Percentiles rank a stretch among this genome's conserved stretches.
These are phyloP conservation scores for Eutrema japonicum DNA, from an alignment of 345 rosid genomes.

Conservation along the genomic window DNA sequence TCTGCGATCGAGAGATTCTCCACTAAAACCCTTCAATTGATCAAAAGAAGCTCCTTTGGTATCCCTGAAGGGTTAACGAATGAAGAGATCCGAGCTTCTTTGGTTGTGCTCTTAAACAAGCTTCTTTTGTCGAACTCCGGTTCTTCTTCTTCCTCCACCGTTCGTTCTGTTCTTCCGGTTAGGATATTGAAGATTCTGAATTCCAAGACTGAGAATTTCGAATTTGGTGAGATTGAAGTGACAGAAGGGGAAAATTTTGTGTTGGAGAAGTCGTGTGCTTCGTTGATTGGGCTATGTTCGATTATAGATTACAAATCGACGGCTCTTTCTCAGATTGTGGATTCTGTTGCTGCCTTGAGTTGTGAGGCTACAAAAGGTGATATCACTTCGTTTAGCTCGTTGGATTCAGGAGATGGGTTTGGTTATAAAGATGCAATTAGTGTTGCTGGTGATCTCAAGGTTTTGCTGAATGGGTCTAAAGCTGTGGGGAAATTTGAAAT, in stretches of 20 bases:
- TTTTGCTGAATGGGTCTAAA: slow-evolving; percentile 75
- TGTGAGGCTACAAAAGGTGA: slow-evolving; percentile 69
- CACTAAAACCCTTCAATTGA: slow-evolving; percentile 30
- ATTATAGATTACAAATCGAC: slow-evolving; percentile 62
- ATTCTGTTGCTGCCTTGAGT: slow-evolving; percentile 72
- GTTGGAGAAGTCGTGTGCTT: slow-evolving; percentile 47
- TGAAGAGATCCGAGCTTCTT: slow-evolving; percentile 58
- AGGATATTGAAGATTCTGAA: slow-evolving; percentile 47
- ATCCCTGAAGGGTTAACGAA: slow-evolving; percentile 36
- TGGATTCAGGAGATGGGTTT: slow-evolving; percentile 69
- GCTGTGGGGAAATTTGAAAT: slow-evolving; percentile 49
- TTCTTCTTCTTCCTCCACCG: slow-evolving; percentile 37
- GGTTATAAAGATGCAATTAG: slow-evolving; percentile 64
- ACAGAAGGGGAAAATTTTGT: slow-evolving; percentile 52
- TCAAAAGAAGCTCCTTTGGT: slow-evolving; percentile 26
- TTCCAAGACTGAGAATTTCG: slow-evolving; percentile 28
- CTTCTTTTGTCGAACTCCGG: slow-evolving; percentile 48
- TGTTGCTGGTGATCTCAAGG: slow-evolving; percentile 75
- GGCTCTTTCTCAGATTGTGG: slow-evolving; percentile 53
- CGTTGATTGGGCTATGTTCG: slow-evolving; percentile 58
- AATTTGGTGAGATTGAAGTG: slow-evolving; percentile 43
- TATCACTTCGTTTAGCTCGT: slow-evolving; percentile 51
- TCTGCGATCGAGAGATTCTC: slow-evolving; percentile 58
- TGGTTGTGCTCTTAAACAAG: slow-evolving; percentile 61
- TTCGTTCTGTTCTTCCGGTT: slow-evolving; percentile 51